Base-by-base conservation (phyloP, 805 yeast genomes). In the Yamadazyma phyllophila region DNA sequence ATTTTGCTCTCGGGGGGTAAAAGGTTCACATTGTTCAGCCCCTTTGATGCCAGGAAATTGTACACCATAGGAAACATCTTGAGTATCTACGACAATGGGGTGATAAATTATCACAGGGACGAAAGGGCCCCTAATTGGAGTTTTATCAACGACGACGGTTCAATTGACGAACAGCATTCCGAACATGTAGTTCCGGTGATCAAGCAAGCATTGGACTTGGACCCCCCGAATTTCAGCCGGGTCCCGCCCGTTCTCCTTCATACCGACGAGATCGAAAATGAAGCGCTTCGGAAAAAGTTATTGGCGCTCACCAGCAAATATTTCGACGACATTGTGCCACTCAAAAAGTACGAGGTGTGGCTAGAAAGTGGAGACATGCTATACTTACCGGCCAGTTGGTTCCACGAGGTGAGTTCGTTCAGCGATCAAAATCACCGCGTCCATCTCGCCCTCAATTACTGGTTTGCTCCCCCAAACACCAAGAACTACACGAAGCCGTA, bases 321-420 rank as follows among this genome's bases (percentile, higher is more conserved):
- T 26, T 84, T 76, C 62, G 85, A 86, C 0, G 68, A 71, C 1
- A 68, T 82, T 41, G 56, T 71, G 34, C 49, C 62, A 1, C 66
- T 80, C 1, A 61, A 67, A 14, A 68, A 71, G 38, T 56, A 74
- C 12, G 66, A 73, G 13, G 80, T 81, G 1, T 67, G 74, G 57
- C 52, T 85, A 24, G 57, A 72, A 26, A 81, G 83, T 0, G 89
- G 89, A 0, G 81, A 84, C 40, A 79, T 83, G 82, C 60, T 85
- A 16, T 85, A 78, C 57, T 59, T 85, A 20, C 92, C 92, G 0
- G 77, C 86, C 1, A 90, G 92, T 2, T 85, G 91, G 91, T 85
- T 85, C 56, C 92, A 85, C 59, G 92, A 85, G 59, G 92, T 85
- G 2, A 77, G 87, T 1, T 82, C 88, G 8, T 82, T 69, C 59